phyloP scores from a whole-genome alignment of 2,329 filamentous ascomycete species.

The Leptographium galeiforme region DNA sequence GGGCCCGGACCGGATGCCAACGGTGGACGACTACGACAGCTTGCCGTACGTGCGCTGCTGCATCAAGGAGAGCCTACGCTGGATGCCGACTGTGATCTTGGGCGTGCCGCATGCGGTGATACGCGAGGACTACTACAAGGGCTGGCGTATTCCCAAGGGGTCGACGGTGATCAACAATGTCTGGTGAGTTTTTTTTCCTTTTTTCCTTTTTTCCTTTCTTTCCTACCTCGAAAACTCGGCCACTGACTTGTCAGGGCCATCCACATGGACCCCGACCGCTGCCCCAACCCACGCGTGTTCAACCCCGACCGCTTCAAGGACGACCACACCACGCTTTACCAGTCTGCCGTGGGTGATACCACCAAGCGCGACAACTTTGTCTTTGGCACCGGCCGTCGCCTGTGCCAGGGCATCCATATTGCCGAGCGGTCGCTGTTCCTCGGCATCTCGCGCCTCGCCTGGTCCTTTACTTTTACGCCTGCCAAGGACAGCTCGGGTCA shows the following conservation, averaged over 20 bases:
- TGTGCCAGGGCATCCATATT: conserved; percentile 45
- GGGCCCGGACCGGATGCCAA: conserved; percentile 24
- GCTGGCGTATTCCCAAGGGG: conserved; percentile 30
- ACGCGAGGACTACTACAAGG: conserved; percentile 28
- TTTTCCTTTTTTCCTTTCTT: conserved; percentile 25
- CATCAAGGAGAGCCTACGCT: conserved; percentile 30
- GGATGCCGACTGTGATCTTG: conserved; percentile 26
- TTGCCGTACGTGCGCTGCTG: conserved; percentile 29
- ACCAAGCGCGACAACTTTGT: conserved; percentile 36
- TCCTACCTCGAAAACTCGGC: not conserved
- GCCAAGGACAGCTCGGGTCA: conserved; percentile 11
- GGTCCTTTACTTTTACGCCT: not conserved
- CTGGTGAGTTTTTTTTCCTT: conserved; percentile 26
- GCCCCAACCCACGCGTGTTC: conserved; percentile 27
- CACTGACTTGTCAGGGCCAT: conserved; percentile 18
- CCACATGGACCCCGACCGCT: conserved; percentile 29
- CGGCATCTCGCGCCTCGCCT: not conserved
- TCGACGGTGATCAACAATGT: conserved; percentile 27
- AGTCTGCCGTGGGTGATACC: conserved; percentile 14
- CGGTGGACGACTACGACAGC: conserved; percentile 20
- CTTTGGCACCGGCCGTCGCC: conserved; percentile 41
- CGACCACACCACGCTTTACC: conserved; percentile 13
- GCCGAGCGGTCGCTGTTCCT: conserved; percentile 17
- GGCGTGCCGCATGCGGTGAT: conserved; percentile 27
- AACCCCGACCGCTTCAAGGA: conserved; percentile 25